These are phyloP conservation scores for Myriosclerotinia scirpicola DNA, from an alignment of 2,329 filamentous ascomycete genomes.

Conservation along the genomic window DNA sequence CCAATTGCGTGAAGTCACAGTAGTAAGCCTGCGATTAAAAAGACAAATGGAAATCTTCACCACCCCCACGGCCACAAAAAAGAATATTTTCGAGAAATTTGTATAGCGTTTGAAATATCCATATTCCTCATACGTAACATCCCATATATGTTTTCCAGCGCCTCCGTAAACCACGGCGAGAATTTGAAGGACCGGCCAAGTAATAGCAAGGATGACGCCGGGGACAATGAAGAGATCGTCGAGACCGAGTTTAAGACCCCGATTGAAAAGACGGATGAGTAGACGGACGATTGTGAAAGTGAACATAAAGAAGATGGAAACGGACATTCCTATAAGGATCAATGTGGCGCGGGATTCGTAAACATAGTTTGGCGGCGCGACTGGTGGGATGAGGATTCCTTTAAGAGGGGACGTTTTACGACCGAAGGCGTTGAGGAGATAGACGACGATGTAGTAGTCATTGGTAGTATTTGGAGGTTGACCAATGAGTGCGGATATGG, in stretches of 20 bases:
- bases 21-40: constrained; percentile 43
- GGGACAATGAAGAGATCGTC: constrained; percentile 42
- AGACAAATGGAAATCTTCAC: constrained; percentile 44
- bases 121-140: constrained; percentile 42
- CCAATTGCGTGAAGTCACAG: constrained; percentile 39
- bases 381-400: constrained; percentile 11
- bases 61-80: constrained; percentile 74
- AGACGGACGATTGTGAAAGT: constrained; percentile 39
- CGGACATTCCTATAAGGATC: constrained; percentile 38
- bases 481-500: constrained; percentile 35
- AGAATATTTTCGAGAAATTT: constrained; percentile 94
- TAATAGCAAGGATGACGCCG: constrained; percentile 38
- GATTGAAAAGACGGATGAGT: constrained; percentile 34
- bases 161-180: constrained; percentile 35
- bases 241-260: constrained; percentile 38
- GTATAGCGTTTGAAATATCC: constrained; percentile 65
- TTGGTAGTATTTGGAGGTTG: constrained; percentile 35
- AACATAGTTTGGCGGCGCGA: constrained; percentile 27
- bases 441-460: constrained; percentile 39
- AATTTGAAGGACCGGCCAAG: constrained; percentile 38
- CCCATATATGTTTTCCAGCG: constrained; percentile 38
- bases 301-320: constrained; percentile 39
- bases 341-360: constrained; percentile 36
- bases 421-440: constrained; percentile 33
- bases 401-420: constrained; percentile 30